Evolutionary conservation across 257 asterid genomes (phyloP), one percentile per base, ranked within the genome.

Genomic region (Penstemon barbatus): DNA sequence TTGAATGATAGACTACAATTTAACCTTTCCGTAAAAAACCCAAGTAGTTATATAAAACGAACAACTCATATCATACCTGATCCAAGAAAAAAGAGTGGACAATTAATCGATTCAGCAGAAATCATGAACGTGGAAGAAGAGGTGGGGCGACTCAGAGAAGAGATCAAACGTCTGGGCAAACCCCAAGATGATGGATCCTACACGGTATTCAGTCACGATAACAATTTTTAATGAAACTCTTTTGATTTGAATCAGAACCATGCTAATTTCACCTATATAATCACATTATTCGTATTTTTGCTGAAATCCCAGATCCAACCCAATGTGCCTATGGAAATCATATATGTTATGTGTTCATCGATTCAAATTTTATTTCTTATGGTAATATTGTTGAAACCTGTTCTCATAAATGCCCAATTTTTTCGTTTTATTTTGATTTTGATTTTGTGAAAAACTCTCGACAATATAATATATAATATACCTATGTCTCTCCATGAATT

Each of bases 71-170:
- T 25, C 33, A 25, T 25, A 25, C 10, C 10, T 49, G 54, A 37
- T 40, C 63, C 53, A 62, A 7, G 11, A 46, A 43, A 60, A 66
- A 13, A 13, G 18, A 40, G 19, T 57, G 25, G 52, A 61, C 50
- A 49, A 36, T 0, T 42, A 52, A 67, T 60, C 71, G 45, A 15
- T 57, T 10, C 59, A 8, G 33, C 2, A 13, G 58, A 48, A 61
- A 77, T 49, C 74, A 88, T 93, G 98, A 93, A 93, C 71, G 98
- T 93, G n/a, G 96, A 81, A 19, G 98, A 93, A 80, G 98, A 93
- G 77, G 94, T 93, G 57, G 94, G 68, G 58, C 83, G 82, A 54
- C 95, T 93, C 62, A 78, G 74, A 75, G 95, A 82, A 74, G 98
- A 90, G 81, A 93, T 93, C 89, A 79, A 78, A 66, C 89, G 99